Evolutionary conservation across 75 land plant species (phyloP).

Genomic region (Pinus tabuliformis): DNA sequence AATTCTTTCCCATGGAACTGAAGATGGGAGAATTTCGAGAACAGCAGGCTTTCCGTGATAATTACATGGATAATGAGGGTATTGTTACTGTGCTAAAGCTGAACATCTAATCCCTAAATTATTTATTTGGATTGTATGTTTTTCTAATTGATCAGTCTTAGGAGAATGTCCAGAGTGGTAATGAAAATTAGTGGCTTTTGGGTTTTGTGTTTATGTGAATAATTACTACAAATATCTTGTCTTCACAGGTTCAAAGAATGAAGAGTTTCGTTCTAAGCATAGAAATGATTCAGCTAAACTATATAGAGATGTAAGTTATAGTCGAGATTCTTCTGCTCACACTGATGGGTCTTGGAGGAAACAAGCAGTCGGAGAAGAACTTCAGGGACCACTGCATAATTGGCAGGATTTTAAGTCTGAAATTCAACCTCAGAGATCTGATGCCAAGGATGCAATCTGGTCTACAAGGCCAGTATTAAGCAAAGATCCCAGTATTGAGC

Average conservation of each 20-base stretch:
- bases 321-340: constrained; percentile 10
- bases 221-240: neutral
- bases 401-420: constrained; percentile 24
- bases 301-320: constrained; percentile 20
- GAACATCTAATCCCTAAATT: neutral
- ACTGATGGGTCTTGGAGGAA: constrained; percentile 21
- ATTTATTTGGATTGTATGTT: neutral
- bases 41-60: neutral
- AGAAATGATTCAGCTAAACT: constrained; percentile 11
- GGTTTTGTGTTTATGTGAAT: neutral
- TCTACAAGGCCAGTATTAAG: neutral
- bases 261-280: constrained; percentile 9
- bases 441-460: constrained; percentile 6
- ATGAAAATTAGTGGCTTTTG: neutral
- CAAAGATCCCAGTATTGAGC: constrained; percentile 5
- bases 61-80: constrained; percentile 1
- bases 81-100: neutral
- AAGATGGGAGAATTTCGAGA: constrained; percentile 16
- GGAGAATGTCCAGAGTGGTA: neutral
- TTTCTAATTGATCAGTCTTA: neutral
- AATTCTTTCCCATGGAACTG: neutral
- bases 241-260: constrained; percentile 14
- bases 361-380: constrained; percentile 21
- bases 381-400: constrained; percentile 18
- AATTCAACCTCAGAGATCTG: constrained; percentile 8